These are phyloP conservation scores for Mucor sp. DNA, from an alignment of 371 early-diverging fungal genomes.

Conservation along the genomic window DNA sequence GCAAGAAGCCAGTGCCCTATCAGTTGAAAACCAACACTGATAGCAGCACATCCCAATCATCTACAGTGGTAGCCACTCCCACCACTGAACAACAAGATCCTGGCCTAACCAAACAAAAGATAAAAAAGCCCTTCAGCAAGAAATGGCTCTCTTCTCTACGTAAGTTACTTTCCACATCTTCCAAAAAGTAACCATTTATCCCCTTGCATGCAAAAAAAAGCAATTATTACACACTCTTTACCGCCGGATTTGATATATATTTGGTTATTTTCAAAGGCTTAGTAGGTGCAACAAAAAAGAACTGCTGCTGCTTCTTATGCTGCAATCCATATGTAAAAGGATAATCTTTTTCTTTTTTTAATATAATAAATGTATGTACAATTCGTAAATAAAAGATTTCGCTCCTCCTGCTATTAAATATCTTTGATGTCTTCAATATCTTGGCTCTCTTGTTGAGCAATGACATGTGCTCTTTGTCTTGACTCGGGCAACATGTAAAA, in stretches of 20 bases:
- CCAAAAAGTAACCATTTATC: slow-evolving; percentile 1
- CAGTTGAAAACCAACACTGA: not conserved
- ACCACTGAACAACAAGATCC: not conserved
- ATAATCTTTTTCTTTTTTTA: slow-evolving; percentile 4
- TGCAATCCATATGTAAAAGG: not conserved
- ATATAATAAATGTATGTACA: slow-evolving; percentile 7
- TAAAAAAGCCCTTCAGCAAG: not conserved
- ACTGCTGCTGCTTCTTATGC: not conserved
- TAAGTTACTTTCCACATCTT: not conserved
- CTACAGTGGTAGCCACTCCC: not conserved
- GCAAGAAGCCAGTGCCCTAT: not conserved
- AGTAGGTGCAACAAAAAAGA: not conserved
- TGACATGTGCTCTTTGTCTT: slow-evolving; percentile 38
- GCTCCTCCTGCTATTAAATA: slow-evolving; percentile 18
- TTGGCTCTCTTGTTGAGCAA: slow-evolving; percentile 40
- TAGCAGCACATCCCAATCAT: not conserved
- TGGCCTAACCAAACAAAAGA: not conserved
- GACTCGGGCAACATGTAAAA: slow-evolving; percentile 44
- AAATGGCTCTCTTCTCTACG: slow-evolving; percentile 7
- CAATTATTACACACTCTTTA: not conserved
- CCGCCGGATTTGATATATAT: slow-evolving; percentile 12
- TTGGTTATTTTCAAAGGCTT: slow-evolving; percentile 3
- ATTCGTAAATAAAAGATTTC: not conserved
- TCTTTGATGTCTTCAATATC: slow-evolving; percentile 51
- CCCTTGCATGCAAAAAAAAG: not conserved